Conservation (phyloP, 1,139 yeast genomes). For the Geotrichum klebahnii region DNA sequence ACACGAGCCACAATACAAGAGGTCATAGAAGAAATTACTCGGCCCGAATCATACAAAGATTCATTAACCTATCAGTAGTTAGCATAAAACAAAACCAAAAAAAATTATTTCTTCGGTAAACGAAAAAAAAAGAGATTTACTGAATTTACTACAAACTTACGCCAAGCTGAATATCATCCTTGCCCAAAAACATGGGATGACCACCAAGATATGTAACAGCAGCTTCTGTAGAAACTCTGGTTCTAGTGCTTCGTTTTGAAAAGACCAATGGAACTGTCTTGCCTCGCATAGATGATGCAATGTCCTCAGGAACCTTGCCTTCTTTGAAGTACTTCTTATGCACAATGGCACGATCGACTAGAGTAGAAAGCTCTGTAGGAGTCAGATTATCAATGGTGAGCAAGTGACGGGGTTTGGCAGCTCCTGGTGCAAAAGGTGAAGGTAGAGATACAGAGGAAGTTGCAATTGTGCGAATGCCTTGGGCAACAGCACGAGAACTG, state of each 20-base stretch:
- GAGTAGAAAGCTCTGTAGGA: conserved; percentile 59
- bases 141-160: too few species aligned
- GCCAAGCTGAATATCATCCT: conserved; percentile 95
- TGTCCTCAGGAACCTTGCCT: conserved; percentile 28
- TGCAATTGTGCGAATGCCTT: conserved; percentile 13
- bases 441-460: conserved; percentile 18
- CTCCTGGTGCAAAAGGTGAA: conserved; percentile 11
- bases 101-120: too few species aligned
- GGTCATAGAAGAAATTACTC: conserved; percentile 90
- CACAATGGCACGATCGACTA: conserved; percentile 48
- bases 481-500: conserved; percentile 2
- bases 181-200: conserved; percentile 92
- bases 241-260: conserved; percentile 88
- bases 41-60: conserved; percentile 78
- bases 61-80: conserved; percentile 53
- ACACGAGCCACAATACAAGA: conserved; percentile 96
- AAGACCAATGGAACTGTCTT: conserved; percentile 79
- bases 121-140: too few species aligned
- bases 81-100: conserved; percentile 31
- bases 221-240: conserved; percentile 90
- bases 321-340: conserved; percentile 35
- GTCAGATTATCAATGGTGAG: conserved; percentile 73
- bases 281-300: conserved; percentile 50
- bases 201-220: conserved; percentile 93
- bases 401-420: conserved; percentile 54